Evolutionary conservation across 192 early-diverging fungal species (phyloP).

Genomic region (Obelidium mucronatum): DNA sequence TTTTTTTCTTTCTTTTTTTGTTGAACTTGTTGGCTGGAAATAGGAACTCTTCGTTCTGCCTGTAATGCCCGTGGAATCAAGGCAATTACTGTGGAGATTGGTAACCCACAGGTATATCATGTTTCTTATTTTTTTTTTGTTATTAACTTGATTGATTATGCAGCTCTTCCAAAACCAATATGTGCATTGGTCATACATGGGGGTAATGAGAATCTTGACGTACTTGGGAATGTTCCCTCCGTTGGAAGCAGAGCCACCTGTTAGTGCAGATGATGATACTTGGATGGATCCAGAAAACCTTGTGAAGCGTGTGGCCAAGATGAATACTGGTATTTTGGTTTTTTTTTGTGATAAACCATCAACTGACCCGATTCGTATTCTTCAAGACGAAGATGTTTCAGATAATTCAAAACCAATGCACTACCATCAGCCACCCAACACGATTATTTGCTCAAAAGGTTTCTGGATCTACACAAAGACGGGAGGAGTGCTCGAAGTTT

Average conservation of each 20-base stretch:
- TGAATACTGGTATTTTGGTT: neutral
- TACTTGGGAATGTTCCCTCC: constrained; percentile 67
- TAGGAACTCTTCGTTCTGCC: constrained; percentile 84
- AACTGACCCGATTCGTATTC: no score
- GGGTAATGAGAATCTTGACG: constrained; percentile 71
- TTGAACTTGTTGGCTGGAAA: constrained; percentile 36
- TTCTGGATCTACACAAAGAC: constrained; percentile 88
- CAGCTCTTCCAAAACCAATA: constrained; percentile 83
- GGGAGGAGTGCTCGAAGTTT: constrained; percentile 87
- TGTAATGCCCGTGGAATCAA: constrained; percentile 76
- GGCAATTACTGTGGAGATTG: constrained; percentile 93
- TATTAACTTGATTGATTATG: neutral
- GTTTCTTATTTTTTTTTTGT: neutral
- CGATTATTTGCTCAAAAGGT: constrained; percentile 59
- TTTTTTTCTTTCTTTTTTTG: neutral
- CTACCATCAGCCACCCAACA: constrained; percentile 47
- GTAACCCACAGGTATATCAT: no score
- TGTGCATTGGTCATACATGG: constrained; percentile 74
- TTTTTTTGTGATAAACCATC: neutral
- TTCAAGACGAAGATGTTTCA: neutral
- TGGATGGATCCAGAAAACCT: constrained; percentile 35
- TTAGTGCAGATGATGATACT: constrained; percentile 11
- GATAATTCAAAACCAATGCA: neutral
- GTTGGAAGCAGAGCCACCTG: constrained; percentile 32
- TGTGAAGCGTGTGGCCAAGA: neutral